Percentiles rank a stretch among this genome's conserved stretches.
phyloP scores from a whole-genome alignment of 1,284 basidiomycete genomes.

The Rhodofomes roseus region DNA sequence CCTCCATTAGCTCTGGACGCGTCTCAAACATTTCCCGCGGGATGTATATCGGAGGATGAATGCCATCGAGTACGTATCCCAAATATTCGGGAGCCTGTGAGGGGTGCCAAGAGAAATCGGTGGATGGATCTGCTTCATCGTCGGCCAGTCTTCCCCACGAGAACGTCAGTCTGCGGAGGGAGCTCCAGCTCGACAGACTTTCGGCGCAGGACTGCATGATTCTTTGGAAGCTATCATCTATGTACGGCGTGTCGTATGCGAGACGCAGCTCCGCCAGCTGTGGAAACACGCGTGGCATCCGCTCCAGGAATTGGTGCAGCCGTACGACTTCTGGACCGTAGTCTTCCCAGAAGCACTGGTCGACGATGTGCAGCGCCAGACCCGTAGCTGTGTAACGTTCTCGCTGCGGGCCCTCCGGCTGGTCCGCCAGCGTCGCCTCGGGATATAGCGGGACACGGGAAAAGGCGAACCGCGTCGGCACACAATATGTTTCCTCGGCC shows the following conservation, averaged over 20 bases:
- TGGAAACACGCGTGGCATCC: not conserved
- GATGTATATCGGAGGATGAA: not conserved
- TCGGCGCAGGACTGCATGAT: slow-evolving; percentile 1
- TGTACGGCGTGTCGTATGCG: slow-evolving; percentile 1
- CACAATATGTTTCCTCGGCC: not conserved
- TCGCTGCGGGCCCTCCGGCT: not conserved
- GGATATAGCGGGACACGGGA: slow-evolving; percentile 7
- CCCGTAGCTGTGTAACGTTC: slow-evolving; percentile 10
- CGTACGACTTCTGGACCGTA: not conserved
- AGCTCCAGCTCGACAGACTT: slow-evolving; percentile 1
- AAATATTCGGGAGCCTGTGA: not conserved
- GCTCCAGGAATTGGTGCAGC: slow-evolving; percentile 3
- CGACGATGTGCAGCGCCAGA: slow-evolving; percentile 4
- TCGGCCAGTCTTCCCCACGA: not conserved
- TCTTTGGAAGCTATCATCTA: not conserved
- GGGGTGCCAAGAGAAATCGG: not conserved
- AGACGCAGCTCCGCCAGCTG: slow-evolving; percentile 7
- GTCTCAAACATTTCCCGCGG: no score
- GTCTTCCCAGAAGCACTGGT: not conserved
- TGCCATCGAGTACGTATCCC: not conserved
- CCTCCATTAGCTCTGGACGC: no score
- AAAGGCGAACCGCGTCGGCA: slow-evolving; percentile 11
- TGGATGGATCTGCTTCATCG: not conserved
- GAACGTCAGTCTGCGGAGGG: slow-evolving; percentile 8
- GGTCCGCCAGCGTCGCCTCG: slow-evolving; percentile 4